Evolutionary conservation across 2,329 filamentous ascomycete species (phyloP).

Genomic region (Hypoxylon sp.): DNA sequence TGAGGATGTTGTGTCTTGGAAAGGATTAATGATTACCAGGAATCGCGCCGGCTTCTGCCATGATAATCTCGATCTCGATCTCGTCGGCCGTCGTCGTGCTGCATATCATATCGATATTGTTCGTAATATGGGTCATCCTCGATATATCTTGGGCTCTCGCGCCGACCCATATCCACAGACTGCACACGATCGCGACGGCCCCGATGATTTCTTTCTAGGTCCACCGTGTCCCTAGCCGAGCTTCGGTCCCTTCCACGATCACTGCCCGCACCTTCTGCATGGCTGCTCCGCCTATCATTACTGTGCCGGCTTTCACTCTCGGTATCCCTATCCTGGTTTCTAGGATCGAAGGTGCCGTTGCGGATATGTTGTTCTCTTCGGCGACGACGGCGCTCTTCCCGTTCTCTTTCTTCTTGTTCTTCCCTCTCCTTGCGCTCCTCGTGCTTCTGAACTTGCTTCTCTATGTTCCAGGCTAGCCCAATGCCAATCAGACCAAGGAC

Average conservation of each 20-base stretch:
- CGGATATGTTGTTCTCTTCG: constrained; percentile 36
- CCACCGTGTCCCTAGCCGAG: constrained; percentile 28
- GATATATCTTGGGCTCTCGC: constrained; percentile 36
- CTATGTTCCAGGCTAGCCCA: constrained; percentile 59
- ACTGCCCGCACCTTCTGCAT: background rate
- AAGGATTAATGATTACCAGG: constrained; percentile 33
- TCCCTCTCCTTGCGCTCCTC: constrained; percentile 54
- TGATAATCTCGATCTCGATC: constrained; percentile 15
- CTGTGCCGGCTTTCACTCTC: background rate
- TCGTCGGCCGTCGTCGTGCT: constrained; percentile 14
- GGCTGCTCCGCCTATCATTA: constrained; percentile 8
- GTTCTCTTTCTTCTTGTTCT: constrained; percentile 43
- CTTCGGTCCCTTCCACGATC: constrained; percentile 28
- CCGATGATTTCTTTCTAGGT: constrained; percentile 19
- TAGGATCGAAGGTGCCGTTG: constrained; percentile 21
- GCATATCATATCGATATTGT: constrained; percentile 36
- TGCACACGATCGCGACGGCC: constrained; percentile 38
- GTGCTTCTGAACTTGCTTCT: constrained; percentile 57
- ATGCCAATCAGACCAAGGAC: constrained; percentile 54
- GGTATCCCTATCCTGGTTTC: background rate
- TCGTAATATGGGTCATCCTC: constrained; percentile 42
- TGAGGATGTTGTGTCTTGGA: background rate
- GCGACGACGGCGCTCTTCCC: constrained; percentile 40
- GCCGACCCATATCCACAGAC: constrained; percentile 30
- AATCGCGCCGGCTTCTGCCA: constrained; percentile 48